Conservation (phyloP, 2,329 filamentous ascomycete species). For the Diaporthe caulivora region DNA sequence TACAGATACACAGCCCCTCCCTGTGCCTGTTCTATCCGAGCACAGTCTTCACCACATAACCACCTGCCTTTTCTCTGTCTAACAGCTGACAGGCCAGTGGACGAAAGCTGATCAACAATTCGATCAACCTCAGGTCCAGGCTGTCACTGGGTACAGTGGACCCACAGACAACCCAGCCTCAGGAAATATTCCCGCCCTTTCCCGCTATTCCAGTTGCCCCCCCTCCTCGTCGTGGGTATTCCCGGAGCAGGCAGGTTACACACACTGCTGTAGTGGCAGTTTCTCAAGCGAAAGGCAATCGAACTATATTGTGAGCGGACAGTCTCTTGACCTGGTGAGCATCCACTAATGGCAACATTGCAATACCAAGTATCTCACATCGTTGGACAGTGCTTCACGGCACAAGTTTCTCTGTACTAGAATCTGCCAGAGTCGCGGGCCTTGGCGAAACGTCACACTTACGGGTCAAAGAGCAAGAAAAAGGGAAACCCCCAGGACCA, state of each 20-base stretch:
- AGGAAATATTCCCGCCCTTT: conserved; percentile 18
- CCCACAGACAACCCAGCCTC: conserved; percentile 34
- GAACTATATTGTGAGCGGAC: conserved; percentile 13
- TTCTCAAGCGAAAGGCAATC: background rate
- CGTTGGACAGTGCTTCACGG: background rate
- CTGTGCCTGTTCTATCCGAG: conserved; percentile 17
- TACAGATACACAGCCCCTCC: conserved; percentile 30
- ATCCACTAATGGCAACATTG: conserved; percentile 7
- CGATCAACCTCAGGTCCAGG: conserved; percentile 25
- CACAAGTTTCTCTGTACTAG: background rate
- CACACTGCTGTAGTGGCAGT: conserved; percentile 10
- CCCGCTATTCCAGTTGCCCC: conserved; percentile 35
- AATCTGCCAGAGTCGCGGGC: background rate
- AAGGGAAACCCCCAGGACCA: background rate
- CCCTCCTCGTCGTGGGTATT: conserved; percentile 23
- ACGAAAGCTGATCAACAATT: conserved; percentile 16
- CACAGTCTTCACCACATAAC: conserved; percentile 27
- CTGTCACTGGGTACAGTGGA: conserved; percentile 33
- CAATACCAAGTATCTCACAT: conserved; percentile 3
- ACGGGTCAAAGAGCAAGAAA: background rate
- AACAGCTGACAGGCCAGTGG: conserved; percentile 10
- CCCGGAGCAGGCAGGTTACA: conserved; percentile 25
- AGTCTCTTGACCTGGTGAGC: background rate
- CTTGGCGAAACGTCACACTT: conserved; percentile 19
- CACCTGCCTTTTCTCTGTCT: conserved; percentile 3